A percentile compares a stretch with the other conserved stretches of the same genome.
These are phyloP conservation scores for Tetrahymena malaccensis DNA, from an alignment of 73 alveolate species.

Conservation along the genomic window DNA sequence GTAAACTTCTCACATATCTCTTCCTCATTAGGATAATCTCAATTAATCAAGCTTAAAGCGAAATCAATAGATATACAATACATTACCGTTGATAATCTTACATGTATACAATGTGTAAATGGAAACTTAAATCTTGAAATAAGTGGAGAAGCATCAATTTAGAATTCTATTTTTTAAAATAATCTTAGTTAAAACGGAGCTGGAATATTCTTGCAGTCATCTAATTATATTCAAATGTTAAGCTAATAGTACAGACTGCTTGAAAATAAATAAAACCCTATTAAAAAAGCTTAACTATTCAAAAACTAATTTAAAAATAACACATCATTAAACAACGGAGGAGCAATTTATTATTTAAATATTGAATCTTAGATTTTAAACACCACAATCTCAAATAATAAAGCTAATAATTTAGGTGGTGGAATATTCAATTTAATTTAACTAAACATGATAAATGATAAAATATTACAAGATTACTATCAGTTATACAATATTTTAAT, in stretches of 20 bases:
- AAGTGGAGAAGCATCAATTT: not conserved
- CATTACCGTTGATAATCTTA: not conserved
- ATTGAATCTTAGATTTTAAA: too few relatives aligned
- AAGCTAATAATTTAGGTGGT: not conserved
- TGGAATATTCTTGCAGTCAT: not conserved
- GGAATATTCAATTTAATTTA: not conserved
- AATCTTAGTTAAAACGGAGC: not conserved
- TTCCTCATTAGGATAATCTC: not conserved
- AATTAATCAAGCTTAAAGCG: not conserved
- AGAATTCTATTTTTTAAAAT: not conserved
- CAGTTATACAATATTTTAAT: not conserved
- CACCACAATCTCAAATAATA: not conserved
- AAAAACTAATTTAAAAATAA: not conserved
- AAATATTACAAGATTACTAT: too few relatives aligned
- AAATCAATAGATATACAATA: not conserved
- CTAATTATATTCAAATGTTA: not conserved
- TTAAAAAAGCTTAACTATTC: not conserved
- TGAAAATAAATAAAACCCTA: not conserved
- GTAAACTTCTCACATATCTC: too few relatives aligned
- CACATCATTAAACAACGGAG: not conserved
- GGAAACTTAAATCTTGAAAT: not conserved
- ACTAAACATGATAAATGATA: not conserved
- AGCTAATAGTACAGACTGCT: not conserved
- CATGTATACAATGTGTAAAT: not conserved
- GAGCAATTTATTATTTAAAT: not conserved